phyloP scores from a whole-genome alignment of 2,329 filamentous ascomycete species.

The Aspergillus aculeatus region DNA sequence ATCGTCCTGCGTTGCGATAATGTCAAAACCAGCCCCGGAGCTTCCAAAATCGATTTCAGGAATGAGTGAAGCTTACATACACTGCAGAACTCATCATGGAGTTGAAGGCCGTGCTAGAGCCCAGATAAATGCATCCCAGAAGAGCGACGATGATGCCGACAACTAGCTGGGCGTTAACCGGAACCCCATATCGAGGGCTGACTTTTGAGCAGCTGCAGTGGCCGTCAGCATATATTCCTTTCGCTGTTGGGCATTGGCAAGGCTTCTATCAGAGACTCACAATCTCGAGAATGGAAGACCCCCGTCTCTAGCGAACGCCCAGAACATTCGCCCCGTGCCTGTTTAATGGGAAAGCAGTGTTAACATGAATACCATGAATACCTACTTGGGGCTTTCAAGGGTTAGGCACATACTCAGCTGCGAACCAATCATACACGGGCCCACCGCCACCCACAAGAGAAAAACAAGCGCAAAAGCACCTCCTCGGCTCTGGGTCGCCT shows the following conservation, averaged over 20 bases:
- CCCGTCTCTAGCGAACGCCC: conserved; percentile 58
- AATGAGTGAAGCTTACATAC: conserved; percentile 1
- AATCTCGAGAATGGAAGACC: conserved; percentile 37
- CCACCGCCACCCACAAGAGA: conserved; percentile 34
- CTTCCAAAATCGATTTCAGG: no score
- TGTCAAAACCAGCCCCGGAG: not conserved
- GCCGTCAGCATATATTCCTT: not conserved
- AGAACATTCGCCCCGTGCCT: conserved; percentile 55
- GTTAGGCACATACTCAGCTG: conserved; percentile 26
- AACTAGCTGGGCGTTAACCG: conserved; percentile 57
- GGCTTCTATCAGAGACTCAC: conserved; percentile 12
- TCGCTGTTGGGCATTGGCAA: not conserved
- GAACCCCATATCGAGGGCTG: conserved; percentile 40
- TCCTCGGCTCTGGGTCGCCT: conserved; percentile 52
- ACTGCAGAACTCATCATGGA: conserved; percentile 43
- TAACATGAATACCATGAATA: not conserved
- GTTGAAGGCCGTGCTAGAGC: conserved; percentile 65
- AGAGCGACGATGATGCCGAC: conserved; percentile 53
- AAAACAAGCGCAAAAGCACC: conserved; percentile 55
- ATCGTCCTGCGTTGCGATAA: conserved; percentile 36
- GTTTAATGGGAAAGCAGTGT: conserved; percentile 19
- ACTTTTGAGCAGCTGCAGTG: conserved; percentile 47
- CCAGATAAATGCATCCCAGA: conserved; percentile 65
- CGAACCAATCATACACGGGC: conserved; percentile 34
- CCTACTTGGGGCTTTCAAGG: not conserved